Percentiles rank a stretch among this genome's conserved stretches.
These are phyloP conservation scores for Verticillium longisporum DNA, from an alignment of 2,329 filamentous ascomycete genomes.

Conservation along the genomic window DNA sequence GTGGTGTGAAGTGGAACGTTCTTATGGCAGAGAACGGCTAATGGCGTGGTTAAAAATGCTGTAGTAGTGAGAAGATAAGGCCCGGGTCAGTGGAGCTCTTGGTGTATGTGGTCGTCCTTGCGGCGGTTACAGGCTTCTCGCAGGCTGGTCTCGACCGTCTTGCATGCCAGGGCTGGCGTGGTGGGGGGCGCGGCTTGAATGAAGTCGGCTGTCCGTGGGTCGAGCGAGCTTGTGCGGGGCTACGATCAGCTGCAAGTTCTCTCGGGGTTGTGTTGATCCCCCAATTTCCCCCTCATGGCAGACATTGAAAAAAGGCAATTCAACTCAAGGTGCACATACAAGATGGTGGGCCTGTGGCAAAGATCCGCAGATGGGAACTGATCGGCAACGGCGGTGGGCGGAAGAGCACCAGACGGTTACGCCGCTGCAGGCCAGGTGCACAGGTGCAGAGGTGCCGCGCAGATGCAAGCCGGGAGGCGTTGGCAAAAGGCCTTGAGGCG, in stretches of 20 bases:
- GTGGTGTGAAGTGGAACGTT: background rate
- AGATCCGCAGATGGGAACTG: background rate
- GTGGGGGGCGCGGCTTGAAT: background rate
- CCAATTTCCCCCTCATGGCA: background rate
- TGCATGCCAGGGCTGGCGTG: background rate
- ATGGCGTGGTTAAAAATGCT: background rate
- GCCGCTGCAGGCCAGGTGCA: background rate
- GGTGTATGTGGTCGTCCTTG: background rate
- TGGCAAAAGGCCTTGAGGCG: background rate
- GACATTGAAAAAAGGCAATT: background rate
- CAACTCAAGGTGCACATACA: background rate
- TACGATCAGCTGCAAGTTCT: background rate
- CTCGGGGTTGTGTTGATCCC: background rate
- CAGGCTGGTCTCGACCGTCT: background rate
- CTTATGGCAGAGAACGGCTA: background rate
- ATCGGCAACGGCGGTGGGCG: background rate
- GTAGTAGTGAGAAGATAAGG: background rate
- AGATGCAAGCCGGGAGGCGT: background rate
- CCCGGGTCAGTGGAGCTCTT: background rate
- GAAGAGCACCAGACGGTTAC: background rate
- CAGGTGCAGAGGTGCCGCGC: background rate
- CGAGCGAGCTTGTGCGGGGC: background rate
- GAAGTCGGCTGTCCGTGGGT: background rate
- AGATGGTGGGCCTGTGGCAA: background rate
- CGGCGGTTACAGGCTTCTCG: background rate